Evolutionary conservation across 768 basidiomycete genomes (phyloP).

Genomic region (Dentipellis fragilis): DNA sequence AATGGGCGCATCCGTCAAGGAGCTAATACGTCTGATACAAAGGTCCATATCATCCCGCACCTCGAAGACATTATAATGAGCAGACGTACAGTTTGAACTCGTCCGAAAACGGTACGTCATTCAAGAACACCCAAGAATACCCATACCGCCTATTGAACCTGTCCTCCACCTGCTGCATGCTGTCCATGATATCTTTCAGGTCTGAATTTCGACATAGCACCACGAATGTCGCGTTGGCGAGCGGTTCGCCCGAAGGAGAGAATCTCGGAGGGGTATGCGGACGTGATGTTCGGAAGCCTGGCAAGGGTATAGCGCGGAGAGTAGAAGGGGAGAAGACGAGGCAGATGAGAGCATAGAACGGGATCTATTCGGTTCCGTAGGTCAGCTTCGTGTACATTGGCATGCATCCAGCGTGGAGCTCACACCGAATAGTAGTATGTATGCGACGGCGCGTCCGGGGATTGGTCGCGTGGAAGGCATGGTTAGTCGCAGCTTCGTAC

Average conservation of each 20-base stretch:
- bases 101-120: constrained; percentile 71
- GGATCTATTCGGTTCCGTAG: too few relatives aligned
- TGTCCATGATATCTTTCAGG: constrained; percentile 44
- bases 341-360: too few relatives aligned
- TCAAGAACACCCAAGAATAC: constrained; percentile 87
- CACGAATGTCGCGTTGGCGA: constrained; percentile 25
- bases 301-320: too few relatives aligned
- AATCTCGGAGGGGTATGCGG: not conserved
- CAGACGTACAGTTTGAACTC: constrained; percentile 55
- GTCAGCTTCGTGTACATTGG: too few relatives aligned
- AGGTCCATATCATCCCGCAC: not conserved
- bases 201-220: constrained; percentile 63
- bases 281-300: not conserved
- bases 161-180: constrained; percentile 74
- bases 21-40: constrained; percentile 18
- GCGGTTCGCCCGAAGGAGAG: not conserved
- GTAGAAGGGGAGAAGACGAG: too few relatives aligned
- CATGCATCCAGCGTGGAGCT: too few relatives aligned
- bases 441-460: too few relatives aligned
- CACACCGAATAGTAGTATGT: too few relatives aligned
- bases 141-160: constrained; percentile 71
- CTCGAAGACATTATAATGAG: not conserved
- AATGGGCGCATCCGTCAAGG: constrained; percentile 23
- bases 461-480: too few relatives aligned
- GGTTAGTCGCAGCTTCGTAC: too few relatives aligned